Conservation (phyloP, 306 rosid genomes). For the Acacia crassicarpa region DNA sequence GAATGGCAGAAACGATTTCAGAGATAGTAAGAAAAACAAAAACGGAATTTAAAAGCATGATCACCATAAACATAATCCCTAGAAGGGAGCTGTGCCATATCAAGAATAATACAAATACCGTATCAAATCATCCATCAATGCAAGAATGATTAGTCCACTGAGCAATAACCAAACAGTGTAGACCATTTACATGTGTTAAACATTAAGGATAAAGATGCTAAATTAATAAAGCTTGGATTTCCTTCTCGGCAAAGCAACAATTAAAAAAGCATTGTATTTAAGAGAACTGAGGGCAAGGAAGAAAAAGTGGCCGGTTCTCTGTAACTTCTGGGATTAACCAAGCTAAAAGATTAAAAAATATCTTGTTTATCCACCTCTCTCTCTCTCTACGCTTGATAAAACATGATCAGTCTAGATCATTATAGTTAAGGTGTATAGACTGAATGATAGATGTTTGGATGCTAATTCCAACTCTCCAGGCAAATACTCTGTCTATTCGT, state of each 20-base stretch:
- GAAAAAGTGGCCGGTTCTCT: background rate
- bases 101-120: constrained; percentile 12
- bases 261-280: background rate
- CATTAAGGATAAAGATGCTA: background rate
- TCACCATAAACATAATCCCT: background rate
- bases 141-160: background rate
- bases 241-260: background rate
- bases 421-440: background rate
- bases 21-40: constrained; percentile 2
- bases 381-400: background rate
- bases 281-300: background rate
- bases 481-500: background rate
- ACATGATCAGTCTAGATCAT: background rate
- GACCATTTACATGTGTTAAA: background rate
- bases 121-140: constrained; percentile 3
- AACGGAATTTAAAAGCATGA: background rate
- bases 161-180: background rate
- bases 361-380: background rate
- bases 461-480: background rate
- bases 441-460: background rate
- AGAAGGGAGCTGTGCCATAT: background rate
- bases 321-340: too few relatives aligned
- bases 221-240: background rate
- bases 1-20: constrained; percentile 23
- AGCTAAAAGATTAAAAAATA: background rate